These are phyloP conservation scores for Fusarium duplospermum DNA, from an alignment of 2,329 filamentous ascomycete genomes.

Conservation along the genomic window DNA sequence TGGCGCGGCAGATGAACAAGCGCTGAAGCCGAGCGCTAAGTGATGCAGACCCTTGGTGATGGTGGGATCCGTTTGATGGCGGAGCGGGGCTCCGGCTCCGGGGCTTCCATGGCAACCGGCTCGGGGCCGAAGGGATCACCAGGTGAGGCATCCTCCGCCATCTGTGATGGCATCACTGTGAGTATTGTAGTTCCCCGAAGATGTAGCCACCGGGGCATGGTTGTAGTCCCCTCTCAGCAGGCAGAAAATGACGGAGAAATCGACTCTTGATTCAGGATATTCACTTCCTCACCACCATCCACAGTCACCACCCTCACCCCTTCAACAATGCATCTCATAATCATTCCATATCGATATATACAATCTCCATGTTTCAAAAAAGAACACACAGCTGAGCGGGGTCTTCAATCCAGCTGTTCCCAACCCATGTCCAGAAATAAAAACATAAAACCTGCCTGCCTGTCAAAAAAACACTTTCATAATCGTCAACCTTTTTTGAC, in stretches of 20 bases:
- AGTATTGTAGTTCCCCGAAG: no score
- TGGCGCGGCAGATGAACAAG: slow-evolving; percentile 6
- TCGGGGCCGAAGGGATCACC: not conserved
- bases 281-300: not conserved
- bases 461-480: slow-evolving; percentile 34
- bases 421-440: slow-evolving; percentile 37
- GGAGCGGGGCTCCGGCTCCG: not conserved
- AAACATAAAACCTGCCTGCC: slow-evolving; percentile 27
- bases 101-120: not conserved
- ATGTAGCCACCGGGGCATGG: accelerated
- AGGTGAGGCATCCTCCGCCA: not conserved
- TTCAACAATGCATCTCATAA: slow-evolving; percentile 17
- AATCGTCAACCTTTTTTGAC: slow-evolving; percentile 27
- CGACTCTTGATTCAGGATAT: not conserved
- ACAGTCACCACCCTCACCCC: not conserved
- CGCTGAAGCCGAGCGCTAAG: not conserved
- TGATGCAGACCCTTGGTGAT: not conserved
- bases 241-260: not conserved
- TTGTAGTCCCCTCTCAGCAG: not conserved
- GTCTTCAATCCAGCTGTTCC: slow-evolving; percentile 11
- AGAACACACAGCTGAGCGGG: slow-evolving; percentile 4
- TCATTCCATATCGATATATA: slow-evolving; percentile 41
- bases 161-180: not conserved
- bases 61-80: not conserved
- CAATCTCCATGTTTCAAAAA: slow-evolving; percentile 25